phyloP scores from a whole-genome alignment of 805 yeast species.

The Isabelozyma pseudorhagii region DNA sequence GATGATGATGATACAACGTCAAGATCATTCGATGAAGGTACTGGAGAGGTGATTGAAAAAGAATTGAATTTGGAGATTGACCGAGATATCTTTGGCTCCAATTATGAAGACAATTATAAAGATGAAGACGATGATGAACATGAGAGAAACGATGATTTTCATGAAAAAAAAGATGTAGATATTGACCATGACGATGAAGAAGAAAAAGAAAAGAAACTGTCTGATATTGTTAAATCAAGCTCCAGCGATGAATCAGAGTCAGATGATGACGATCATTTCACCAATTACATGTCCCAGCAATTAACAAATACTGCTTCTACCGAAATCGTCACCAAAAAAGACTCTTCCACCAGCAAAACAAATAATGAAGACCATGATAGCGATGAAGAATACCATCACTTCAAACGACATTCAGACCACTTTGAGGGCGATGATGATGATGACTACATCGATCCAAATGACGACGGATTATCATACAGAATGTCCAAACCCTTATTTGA shows the following conservation, averaged over 20 bases:
- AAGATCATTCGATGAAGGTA: constrained; percentile 32
- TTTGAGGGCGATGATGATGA: constrained; percentile 31
- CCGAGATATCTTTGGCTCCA: constrained; percentile 25
- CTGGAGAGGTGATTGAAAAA: constrained; percentile 37
- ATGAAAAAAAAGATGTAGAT: constrained; percentile 2
- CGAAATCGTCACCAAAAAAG: constrained; percentile 28
- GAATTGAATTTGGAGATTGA: constrained; percentile 29
- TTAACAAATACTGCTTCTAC: constrained; percentile 51
- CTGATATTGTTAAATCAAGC: constrained; percentile 3
- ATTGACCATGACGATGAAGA: constrained; percentile 9
- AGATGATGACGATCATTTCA: constrained; percentile 52
- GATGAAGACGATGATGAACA: constrained; percentile 25
- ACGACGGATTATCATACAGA: constrained; percentile 73
- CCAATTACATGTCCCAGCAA: constrained; percentile 76
- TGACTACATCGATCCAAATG: constrained; percentile 76
- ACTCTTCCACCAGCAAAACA: constrained; percentile 53
- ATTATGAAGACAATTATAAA: constrained; percentile 24
- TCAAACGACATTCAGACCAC: not conserved
- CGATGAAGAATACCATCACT: constrained; percentile 13
- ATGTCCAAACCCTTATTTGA: constrained; percentile 63
- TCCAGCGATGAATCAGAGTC: constrained; percentile 35
- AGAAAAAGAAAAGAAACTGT: constrained; percentile 1
- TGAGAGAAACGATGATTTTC: constrained; percentile 13
- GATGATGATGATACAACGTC: constrained; percentile 24
- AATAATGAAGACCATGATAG: constrained; percentile 26